Percentiles rank a stretch among this genome's conserved stretches.
These are phyloP conservation scores for Fusarium torulosum DNA, from an alignment of 2,329 filamentous ascomycete species.

Conservation along the genomic window DNA sequence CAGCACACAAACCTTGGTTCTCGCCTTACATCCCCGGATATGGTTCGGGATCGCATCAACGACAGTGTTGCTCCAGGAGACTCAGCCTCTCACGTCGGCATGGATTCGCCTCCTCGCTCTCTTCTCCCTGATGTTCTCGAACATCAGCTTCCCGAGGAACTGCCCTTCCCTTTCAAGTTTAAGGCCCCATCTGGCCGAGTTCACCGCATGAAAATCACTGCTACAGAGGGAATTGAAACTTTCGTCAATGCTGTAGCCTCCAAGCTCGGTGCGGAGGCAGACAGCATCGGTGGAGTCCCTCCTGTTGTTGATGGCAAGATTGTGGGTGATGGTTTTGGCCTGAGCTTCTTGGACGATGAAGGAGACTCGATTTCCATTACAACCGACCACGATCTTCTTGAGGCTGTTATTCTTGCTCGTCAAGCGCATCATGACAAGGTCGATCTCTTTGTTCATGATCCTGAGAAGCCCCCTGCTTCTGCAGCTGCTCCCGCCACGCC, in stretches of 20 bases:
- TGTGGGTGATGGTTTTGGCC: slow-evolving; percentile 82
- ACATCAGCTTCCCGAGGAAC: slow-evolving; percentile 71
- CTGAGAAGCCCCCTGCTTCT: slow-evolving; percentile 85
- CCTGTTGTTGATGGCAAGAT: slow-evolving; percentile 83
- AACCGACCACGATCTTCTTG: slow-evolving; percentile 90
- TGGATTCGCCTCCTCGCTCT: slow-evolving; percentile 80
- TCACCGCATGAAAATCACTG: slow-evolving; percentile 87
- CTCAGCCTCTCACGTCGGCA: slow-evolving; percentile 91
- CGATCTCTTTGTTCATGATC: slow-evolving; percentile 95
- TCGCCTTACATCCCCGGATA: slow-evolving; percentile 84
- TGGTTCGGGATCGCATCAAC: slow-evolving; percentile 75
- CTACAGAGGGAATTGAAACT: slow-evolving; percentile 82
- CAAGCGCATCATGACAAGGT: slow-evolving; percentile 88
- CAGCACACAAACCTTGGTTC: slow-evolving; percentile 73
- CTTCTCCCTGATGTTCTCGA: slow-evolving; percentile 64
- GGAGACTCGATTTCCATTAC: slow-evolving; percentile 98
- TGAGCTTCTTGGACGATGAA: slow-evolving; percentile 97
- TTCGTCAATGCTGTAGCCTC: slow-evolving; percentile 81
- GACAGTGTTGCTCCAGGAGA: slow-evolving; percentile 94
- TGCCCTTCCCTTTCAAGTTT: slow-evolving; percentile 98
- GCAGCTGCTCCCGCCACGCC: slow-evolving; percentile 64
- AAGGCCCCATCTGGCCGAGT: slow-evolving; percentile 96
- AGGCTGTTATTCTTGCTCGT: slow-evolving; percentile 87
- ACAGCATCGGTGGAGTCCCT: slow-evolving; percentile 84
- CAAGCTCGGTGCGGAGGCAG: slow-evolving; percentile 88